Evolutionary conservation across 2,329 filamentous ascomycete genomes (phyloP), one percentile per base, ranked within the genome.

Genomic region (Phaeoacremonium minimum): DNA sequence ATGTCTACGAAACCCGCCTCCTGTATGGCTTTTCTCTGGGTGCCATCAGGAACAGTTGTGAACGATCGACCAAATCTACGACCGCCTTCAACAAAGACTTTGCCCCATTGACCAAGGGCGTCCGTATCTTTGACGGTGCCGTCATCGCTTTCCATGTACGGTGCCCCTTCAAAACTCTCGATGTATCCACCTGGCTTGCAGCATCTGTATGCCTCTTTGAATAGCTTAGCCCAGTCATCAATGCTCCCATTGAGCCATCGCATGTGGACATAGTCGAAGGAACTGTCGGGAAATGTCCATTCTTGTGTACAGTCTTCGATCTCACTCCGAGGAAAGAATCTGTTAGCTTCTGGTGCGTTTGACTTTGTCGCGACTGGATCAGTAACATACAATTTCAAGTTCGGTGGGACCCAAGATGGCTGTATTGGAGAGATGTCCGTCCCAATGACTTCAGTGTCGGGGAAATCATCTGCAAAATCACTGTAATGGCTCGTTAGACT

Each of bases 291-390:
- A 50, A 60, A 76, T 56, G 60, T 77, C 63, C 64, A 69, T 0
- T 61, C 59, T 6, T 51, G 64, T 41, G 75, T 75, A 32, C 75
- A 73, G 49, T 85, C 78, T 48, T 84, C 80, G 31, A 83, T 71
- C 41, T 80, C 46, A 32, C 52, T 51, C 39, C 8, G 13, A 4
- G 15, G 15, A 4, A 6, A n/a, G 22, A 26, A 26, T n/a, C 22
- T 9, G 22, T 26, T n/a, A 26, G 22, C 22, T 26, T 26, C 22
- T 26, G n/a, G n/a, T n/a, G n/a, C n/a, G n/a, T 26, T 2, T 9
- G 22, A 26, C n/a, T n/a, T 26, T 26, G 22, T 26, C 22, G n/a
- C 9, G 22, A 9, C n/a, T 26, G 22, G 9, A 26, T 26, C 22
- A 26, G n/a, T 17, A 7, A 51, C 39, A 35, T 49, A 42, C 34